Evolutionary conservation across 2,329 filamentous ascomycete genomes (phyloP).

Genomic region (Metarhizium sp.): DNA sequence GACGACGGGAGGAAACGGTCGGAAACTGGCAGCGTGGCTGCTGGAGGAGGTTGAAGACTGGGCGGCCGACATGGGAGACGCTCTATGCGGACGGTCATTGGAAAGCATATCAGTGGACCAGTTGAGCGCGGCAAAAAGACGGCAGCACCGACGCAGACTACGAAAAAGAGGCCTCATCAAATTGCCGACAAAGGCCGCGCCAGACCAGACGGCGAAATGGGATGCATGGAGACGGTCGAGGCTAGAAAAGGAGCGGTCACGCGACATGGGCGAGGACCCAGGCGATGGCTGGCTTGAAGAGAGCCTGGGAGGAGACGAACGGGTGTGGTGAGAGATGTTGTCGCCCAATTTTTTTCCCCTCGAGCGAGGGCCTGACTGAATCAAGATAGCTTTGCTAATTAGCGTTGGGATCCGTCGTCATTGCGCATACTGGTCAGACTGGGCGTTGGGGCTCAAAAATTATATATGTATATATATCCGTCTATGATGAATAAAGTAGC

Average conservation of each 20-base stretch:
- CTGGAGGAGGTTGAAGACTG: slow-evolving; percentile 37
- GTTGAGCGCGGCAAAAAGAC: slow-evolving; percentile 36
- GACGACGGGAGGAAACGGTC: slow-evolving; percentile 42
- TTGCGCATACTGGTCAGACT: neutral
- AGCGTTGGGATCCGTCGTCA: neutral
- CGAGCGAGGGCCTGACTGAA: neutral
- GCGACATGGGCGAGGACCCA: slow-evolving; percentile 30
- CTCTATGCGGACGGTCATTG: slow-evolving; percentile 34
- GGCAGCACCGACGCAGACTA: slow-evolving; percentile 40
- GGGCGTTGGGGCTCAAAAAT: neutral
- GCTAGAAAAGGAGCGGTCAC: slow-evolving; percentile 29
- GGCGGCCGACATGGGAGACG: slow-evolving; percentile 38
- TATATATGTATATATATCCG: neutral
- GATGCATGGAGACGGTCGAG: slow-evolving; percentile 34
- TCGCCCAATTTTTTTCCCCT: neutral
- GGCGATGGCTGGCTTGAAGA: slow-evolving; percentile 19
- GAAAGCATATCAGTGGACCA: slow-evolving; percentile 30
- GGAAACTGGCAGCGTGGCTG: slow-evolving; percentile 24
- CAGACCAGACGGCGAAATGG: slow-evolving; percentile 33
- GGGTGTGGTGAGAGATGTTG: slow-evolving; percentile 12
- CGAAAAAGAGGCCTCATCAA: slow-evolving; percentile 33
- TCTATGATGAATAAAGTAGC: neutral
- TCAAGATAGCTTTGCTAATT: neutral
- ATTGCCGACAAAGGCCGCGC: slow-evolving; percentile 22
- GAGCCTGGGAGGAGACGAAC: slow-evolving; percentile 18